A percentile compares a stretch with the other conserved stretches of the same genome.
These are phyloP conservation scores for Saccharomyces pastorianus DNA, from an alignment of 1,139 yeast genomes.

Conservation along the genomic window DNA sequence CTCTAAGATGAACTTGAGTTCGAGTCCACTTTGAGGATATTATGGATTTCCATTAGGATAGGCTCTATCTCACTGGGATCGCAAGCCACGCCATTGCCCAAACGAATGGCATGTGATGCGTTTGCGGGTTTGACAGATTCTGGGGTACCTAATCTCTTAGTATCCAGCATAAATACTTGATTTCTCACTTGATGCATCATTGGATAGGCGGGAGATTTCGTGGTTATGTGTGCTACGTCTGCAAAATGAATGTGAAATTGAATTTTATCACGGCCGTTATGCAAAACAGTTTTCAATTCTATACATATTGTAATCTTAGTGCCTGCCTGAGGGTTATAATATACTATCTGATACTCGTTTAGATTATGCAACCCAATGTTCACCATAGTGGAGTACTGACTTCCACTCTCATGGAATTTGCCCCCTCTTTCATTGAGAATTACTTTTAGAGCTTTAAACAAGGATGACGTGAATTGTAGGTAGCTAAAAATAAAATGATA, in stretches of 20 bases:
- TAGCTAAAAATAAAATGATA: constrained; percentile 31
- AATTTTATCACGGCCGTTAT: constrained; percentile 19
- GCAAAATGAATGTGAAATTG: constrained; percentile 28
- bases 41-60: constrained; percentile 24
- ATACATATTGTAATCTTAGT: constrained; percentile 25
- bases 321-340: constrained; percentile 21
- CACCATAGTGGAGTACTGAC: constrained; percentile 13
- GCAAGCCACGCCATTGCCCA: constrained; percentile 29
- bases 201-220: constrained; percentile 25
- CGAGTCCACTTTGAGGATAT: constrained; percentile 17
- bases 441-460: constrained; percentile 22
- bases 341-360: constrained; percentile 26
- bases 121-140: constrained; percentile 3
- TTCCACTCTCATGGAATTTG: constrained; percentile 2
- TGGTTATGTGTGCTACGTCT: constrained; percentile 24
- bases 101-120: constrained; percentile 15
- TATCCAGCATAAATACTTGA: constrained; percentile 25
- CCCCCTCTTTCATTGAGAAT: constrained; percentile 14
- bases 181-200: constrained; percentile 25
- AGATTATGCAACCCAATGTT: constrained; percentile 27
- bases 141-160: constrained; percentile 7
- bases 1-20: background rate
- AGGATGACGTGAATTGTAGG: constrained; percentile 29
- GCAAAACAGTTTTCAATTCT: constrained; percentile 24
- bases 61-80: constrained; percentile 23